phyloP scores from a whole-genome alignment of 73 alveolate species.

The Paramecium biaurelia region DNA sequence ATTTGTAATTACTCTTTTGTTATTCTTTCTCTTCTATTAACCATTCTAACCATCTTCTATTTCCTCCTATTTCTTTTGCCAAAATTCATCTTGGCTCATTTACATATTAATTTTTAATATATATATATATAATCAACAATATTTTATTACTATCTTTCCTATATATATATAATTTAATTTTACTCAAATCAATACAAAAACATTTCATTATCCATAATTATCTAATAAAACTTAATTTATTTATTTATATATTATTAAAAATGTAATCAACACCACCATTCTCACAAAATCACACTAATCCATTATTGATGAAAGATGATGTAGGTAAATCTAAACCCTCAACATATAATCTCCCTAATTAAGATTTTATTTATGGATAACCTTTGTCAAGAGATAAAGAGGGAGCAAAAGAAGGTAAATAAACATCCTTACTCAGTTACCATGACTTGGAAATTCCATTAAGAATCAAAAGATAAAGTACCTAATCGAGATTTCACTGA shows the following conservation, averaged over 20 bases:
- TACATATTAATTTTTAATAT: not conserved
- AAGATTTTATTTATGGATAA: conserved; percentile 78
- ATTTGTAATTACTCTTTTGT: not conserved
- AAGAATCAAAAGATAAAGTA: conserved; percentile 63
- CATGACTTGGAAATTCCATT: conserved; percentile 76
- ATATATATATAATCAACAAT: not conserved
- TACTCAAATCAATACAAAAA: not conserved
- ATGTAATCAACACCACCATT: conserved; percentile 30
- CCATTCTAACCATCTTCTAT: not conserved
- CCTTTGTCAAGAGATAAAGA: conserved; percentile 79
- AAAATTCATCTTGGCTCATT: conserved; percentile 13
- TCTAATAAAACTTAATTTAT: not conserved
- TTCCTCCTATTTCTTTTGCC: not conserved
- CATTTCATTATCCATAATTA: not conserved
- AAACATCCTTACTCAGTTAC: conserved; percentile 41
- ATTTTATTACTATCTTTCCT: not conserved
- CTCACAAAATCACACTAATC: conserved; percentile 46
- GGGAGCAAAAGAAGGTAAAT: conserved; percentile 76
- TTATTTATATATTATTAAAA: not conserved
- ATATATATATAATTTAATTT: too few species aligned
- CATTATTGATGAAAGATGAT: conserved; percentile 84
- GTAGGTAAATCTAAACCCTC: conserved; percentile 83
- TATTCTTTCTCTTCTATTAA: not conserved
- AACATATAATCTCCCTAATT: conserved; percentile 77
- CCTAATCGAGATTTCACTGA: conserved; percentile 74